Conservation (phyloP, 306 rosid genomes). For the Trifolium repens region DNA sequence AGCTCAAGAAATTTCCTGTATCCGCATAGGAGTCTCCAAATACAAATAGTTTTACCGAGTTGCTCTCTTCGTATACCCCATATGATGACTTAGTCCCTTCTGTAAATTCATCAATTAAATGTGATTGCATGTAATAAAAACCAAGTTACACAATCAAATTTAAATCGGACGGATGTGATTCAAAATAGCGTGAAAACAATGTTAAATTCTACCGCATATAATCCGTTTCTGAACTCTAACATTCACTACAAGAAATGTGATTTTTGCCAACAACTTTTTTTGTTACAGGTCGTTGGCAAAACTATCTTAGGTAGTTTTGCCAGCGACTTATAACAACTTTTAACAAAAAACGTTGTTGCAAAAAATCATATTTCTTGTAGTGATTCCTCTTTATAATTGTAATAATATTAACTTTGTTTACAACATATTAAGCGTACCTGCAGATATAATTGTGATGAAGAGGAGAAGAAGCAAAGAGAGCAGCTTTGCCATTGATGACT, state of each 20-base stretch:
- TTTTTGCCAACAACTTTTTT: no score
- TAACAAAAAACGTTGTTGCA: no score
- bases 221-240: no score
- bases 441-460: background rate
- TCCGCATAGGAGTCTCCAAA: slow-evolving; percentile 69
- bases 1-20: slow-evolving; percentile 50
- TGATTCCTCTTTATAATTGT: no score
- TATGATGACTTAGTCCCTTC: slow-evolving; percentile 31
- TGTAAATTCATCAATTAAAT: background rate
- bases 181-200: no score
- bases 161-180: no score
- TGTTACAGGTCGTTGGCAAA: no score
- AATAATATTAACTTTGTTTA: background rate
- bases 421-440: background rate
- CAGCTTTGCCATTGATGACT: background rate
- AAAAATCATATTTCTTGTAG: no score
- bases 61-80: background rate
- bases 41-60: slow-evolving; percentile 46
- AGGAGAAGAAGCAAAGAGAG: background rate
- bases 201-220: no score
- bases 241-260: no score
- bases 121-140: background rate
- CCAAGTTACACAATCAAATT: background rate
- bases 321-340: no score
- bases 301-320: no score